A percentile compares a stretch with the other conserved stretches of the same genome.
Evolutionary conservation across 1,139 yeast genomes (phyloP).

Genomic region (Kurtzmaniella quercitrusa): DNA sequence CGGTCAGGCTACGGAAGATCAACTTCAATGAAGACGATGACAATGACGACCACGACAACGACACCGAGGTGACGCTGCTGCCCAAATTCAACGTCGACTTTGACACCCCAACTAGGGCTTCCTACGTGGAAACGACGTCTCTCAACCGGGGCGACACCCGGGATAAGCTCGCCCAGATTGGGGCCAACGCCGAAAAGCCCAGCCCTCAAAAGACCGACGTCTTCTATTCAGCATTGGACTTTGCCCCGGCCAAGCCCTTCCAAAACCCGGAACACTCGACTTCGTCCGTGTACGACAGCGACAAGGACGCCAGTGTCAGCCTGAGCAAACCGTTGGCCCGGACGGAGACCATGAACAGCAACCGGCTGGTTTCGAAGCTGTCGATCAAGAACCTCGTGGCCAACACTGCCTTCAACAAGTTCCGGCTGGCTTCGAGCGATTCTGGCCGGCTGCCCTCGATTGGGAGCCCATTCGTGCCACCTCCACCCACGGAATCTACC

Average conservation of each 20-base stretch:
- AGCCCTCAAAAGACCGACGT: slow-evolving; percentile 19
- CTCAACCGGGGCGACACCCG: slow-evolving; percentile 7
- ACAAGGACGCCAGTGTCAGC: slow-evolving; percentile 1
- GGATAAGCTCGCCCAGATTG: slow-evolving; percentile 7
- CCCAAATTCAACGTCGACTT: background rate
- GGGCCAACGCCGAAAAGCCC: slow-evolving; percentile 12
- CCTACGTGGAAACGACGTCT: background rate
- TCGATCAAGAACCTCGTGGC: slow-evolving; percentile 30
- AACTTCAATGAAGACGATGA: slow-evolving; percentile 18
- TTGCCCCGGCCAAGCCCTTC: background rate
- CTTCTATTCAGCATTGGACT: slow-evolving; percentile 7
- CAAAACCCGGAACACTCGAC: background rate
- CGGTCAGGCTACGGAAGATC: slow-evolving; percentile 41
- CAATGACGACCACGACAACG: slow-evolving; percentile 6
- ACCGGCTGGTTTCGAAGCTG: slow-evolving; percentile 7
- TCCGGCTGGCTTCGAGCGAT: slow-evolving; percentile 19
- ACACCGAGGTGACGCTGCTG: background rate
- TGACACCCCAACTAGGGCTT: background rate
- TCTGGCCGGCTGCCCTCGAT: background rate
- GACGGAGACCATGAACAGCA: slow-evolving; percentile 10
- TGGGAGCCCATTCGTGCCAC: background rate
- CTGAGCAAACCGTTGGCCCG: slow-evolving; percentile 5
- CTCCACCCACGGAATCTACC: too few relatives aligned
- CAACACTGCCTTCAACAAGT: slow-evolving; percentile 41
- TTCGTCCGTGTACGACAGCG: background rate